A percentile compares a stretch with the other conserved stretches of the same genome.
These are phyloP conservation scores for Colletotrichum sublineola DNA, from an alignment of 2,329 filamentous ascomycete genomes.

Conservation along the genomic window DNA sequence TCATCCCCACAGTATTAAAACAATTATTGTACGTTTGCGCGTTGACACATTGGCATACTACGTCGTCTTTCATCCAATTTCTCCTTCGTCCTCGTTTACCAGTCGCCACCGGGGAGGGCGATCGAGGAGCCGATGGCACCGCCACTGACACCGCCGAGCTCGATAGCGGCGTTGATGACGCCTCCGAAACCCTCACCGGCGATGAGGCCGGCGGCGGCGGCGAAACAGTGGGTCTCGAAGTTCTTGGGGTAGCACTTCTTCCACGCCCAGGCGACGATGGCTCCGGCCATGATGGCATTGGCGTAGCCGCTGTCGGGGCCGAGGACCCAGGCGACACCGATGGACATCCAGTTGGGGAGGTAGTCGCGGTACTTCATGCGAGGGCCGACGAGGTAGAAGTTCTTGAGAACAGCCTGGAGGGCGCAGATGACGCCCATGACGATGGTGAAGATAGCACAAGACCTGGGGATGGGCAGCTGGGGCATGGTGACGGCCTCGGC, in stretches of 20 bases:
- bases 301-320: conserved; percentile 67
- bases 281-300: conserved; percentile 70
- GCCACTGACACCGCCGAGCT: conserved; percentile 49
- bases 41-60: not conserved
- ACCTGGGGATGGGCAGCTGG: conserved; percentile 66
- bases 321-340: conserved; percentile 71
- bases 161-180: conserved; percentile 67
- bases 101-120: conserved; percentile 38
- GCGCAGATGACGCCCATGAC: conserved; percentile 65
- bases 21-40: conserved; percentile 2
- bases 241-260: conserved; percentile 61
- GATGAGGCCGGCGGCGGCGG: conserved; percentile 72
- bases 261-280: conserved; percentile 67
- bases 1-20: not conserved
- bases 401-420: conserved; percentile 65
- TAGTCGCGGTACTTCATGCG: conserved; percentile 68
- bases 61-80: no score
- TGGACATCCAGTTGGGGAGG: conserved; percentile 73
- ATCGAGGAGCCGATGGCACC: conserved; percentile 29
- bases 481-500: conserved; percentile 71
- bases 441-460: conserved; percentile 69
- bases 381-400: conserved; percentile 65
- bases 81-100: not conserved
- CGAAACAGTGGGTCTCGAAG: conserved; percentile 70
- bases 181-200: conserved; percentile 74